Evolutionary conservation across 257 asterid genomes (phyloP).

Genomic region (Ehretia macrophylla): DNA sequence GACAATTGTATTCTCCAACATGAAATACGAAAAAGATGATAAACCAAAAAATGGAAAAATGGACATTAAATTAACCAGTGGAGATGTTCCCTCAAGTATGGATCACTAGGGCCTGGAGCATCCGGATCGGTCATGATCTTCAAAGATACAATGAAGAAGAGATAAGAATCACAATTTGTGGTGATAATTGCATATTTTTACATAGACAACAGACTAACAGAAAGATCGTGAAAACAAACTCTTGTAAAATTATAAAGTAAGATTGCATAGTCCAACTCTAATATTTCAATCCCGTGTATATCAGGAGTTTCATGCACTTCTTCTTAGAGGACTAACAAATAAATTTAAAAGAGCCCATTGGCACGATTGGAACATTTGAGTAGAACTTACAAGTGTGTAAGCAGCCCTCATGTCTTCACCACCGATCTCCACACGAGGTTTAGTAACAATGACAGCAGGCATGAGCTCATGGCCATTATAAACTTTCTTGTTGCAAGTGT

Average conservation of each 20-base stretch:
- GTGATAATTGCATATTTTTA: no score
- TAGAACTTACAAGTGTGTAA: slow-evolving; percentile 65
- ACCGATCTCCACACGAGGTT: slow-evolving; percentile 78
- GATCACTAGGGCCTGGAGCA: slow-evolving; percentile 92
- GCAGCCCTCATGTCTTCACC: slow-evolving; percentile 84
- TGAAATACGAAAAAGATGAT: no score
- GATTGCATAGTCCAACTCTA: no score
- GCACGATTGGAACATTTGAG: neutral
- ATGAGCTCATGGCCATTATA: slow-evolving; percentile 77
- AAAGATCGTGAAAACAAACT: no score
- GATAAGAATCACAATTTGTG: neutral
- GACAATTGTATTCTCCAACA: neutral
- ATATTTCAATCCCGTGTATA: no score
- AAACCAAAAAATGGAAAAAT: no score
- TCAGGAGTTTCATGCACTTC: no score
- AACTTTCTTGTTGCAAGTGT: slow-evolving; percentile 50
- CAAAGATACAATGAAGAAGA: slow-evolving; percentile 19
- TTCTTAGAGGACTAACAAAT: no score
- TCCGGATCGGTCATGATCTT: slow-evolving; percentile 94
- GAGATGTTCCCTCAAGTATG: slow-evolving; percentile 80
- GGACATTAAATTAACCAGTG: slow-evolving; percentile 55
- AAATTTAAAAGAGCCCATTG: neutral
- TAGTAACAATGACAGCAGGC: slow-evolving; percentile 52
- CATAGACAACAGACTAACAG: neutral
- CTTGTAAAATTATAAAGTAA: no score